These are phyloP conservation scores for Ophiocordyceps camponoti-saundersi DNA, from an alignment of 2,329 filamentous ascomycete species.

Conservation along the genomic window DNA sequence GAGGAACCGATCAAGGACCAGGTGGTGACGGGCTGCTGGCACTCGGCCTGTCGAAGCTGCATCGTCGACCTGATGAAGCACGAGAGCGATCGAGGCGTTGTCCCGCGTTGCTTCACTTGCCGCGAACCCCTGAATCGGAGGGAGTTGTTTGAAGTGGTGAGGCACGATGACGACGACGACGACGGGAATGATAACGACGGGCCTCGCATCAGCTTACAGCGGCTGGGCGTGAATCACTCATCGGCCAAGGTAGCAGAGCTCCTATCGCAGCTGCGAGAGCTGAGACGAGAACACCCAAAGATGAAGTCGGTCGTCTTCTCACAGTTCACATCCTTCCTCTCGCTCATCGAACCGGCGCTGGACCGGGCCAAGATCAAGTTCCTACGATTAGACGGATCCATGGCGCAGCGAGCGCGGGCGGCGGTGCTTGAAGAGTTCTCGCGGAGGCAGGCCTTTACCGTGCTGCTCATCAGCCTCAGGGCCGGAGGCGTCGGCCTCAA, in stretches of 20 bases:
- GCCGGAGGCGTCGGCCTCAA: slow-evolving; percentile 93
- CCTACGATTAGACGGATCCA: slow-evolving; percentile 80
- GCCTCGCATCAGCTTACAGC: slow-evolving; percentile 39
- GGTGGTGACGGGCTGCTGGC: slow-evolving; percentile 91
- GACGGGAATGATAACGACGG: slow-evolving; percentile 6
- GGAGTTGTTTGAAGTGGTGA: slow-evolving; percentile 84
- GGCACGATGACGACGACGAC: slow-evolving; percentile 47
- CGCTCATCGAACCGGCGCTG: slow-evolving; percentile 75
- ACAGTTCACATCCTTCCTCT: slow-evolving; percentile 92
- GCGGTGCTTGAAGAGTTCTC: slow-evolving; percentile 62
- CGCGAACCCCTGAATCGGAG: slow-evolving; percentile 64
- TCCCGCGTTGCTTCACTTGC: slow-evolving; percentile 80
- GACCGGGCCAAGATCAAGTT: slow-evolving; percentile 53
- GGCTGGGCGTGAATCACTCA: slow-evolving; percentile 46
- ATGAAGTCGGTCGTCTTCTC: slow-evolving; percentile 90
- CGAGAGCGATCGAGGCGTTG: slow-evolving; percentile 57
- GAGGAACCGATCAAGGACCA: slow-evolving; percentile 95
- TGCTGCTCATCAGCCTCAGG: slow-evolving; percentile 69
- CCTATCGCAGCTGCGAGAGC: slow-evolving; percentile 52
- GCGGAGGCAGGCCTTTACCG: slow-evolving; percentile 39
- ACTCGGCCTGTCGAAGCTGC: slow-evolving; percentile 89
- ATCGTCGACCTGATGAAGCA: slow-evolving; percentile 81
- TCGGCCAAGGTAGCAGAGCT: slow-evolving; percentile 81
- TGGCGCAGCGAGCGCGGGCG: slow-evolving; percentile 72
- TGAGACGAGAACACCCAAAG: slow-evolving; percentile 46